Percentiles rank a stretch among this genome's conserved stretches.
Conservation (phyloP, 2,329 filamentous ascomycete species). For the Beauveria caledonica region DNA sequence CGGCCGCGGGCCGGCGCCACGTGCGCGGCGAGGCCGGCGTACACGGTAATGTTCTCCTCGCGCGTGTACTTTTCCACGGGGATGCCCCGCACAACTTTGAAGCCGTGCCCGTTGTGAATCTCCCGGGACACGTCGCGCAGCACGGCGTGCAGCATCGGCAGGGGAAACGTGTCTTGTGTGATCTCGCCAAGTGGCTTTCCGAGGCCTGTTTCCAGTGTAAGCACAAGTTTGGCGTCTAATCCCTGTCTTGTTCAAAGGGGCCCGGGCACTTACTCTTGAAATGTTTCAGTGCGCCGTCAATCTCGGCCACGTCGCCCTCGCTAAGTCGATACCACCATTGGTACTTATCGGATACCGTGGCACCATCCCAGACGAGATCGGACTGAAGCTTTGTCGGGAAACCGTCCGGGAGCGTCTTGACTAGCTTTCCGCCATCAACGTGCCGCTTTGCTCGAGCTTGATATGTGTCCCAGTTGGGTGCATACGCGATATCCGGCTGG, state of each 20-base stretch:
- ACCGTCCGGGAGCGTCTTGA: slow-evolving; percentile 35
- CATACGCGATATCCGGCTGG: slow-evolving; percentile 52
- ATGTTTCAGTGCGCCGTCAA: slow-evolving; percentile 32
- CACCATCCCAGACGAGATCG: slow-evolving; percentile 50
- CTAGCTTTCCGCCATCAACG: slow-evolving; percentile 31
- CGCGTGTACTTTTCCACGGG: slow-evolving; percentile 42
- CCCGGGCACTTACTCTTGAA: slow-evolving; percentile 30
- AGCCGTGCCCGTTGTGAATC: slow-evolving; percentile 50
- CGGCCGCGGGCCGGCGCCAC: slow-evolving; percentile 45
- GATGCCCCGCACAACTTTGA: slow-evolving; percentile 53
- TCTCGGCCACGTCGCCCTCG: slow-evolving; percentile 39
- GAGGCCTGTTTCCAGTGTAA: slow-evolving; percentile 14
- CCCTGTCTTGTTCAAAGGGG: too few species aligned
- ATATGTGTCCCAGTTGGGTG: slow-evolving; percentile 46
- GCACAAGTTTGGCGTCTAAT: neutral
- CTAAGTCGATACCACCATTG: slow-evolving; percentile 46
- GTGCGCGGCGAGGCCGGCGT: slow-evolving; percentile 51
- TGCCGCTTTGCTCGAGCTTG: slow-evolving; percentile 39
- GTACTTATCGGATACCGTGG: slow-evolving; percentile 36
- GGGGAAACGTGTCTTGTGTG: slow-evolving; percentile 43
- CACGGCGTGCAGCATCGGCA: slow-evolving; percentile 40
- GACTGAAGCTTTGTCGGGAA: slow-evolving; percentile 42
- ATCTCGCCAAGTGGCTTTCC: slow-evolving; percentile 33
- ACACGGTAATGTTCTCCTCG: slow-evolving; percentile 52
- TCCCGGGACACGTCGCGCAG: slow-evolving; percentile 45